A percentile compares a stretch with the other conserved stretches of the same genome.
phyloP scores from a whole-genome alignment of 1,139 yeast species.

The Meyerozyma guilliermondii region DNA sequence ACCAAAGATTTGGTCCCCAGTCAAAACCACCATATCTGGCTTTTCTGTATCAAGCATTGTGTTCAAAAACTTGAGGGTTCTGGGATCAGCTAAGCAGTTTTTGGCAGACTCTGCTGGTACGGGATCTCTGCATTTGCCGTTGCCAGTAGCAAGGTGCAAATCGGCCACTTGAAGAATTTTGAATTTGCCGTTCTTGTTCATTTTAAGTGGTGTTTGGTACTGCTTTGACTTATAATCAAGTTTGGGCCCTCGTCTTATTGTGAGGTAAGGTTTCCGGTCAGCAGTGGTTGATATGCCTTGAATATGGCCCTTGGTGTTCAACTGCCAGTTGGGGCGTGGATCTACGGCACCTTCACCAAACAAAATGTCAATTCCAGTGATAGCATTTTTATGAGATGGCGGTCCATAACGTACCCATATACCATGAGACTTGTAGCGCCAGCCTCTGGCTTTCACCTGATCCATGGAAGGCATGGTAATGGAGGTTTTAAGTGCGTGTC shows the following conservation, averaged over 20 bases:
- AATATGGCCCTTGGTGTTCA: constrained; percentile 26
- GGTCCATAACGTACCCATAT: constrained; percentile 49
- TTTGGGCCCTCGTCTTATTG: constrained; percentile 25
- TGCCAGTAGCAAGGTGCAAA: constrained; percentile 74
- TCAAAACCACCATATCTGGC: constrained; percentile 76
- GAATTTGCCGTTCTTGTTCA: constrained; percentile 43
- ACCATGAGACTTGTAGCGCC: constrained; percentile 34
- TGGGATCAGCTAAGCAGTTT: constrained; percentile 68
- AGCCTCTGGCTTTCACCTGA: constrained; percentile 27
- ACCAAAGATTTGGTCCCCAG: constrained; percentile 86
- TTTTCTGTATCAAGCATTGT: constrained; percentile 61
- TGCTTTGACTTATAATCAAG: constrained; percentile 18
- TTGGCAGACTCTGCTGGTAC: constrained; percentile 40
- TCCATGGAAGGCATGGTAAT: constrained; percentile 27
- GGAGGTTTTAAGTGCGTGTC: constrained; percentile 20
- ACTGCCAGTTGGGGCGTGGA: constrained; percentile 70
- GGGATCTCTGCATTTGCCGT: constrained; percentile 71
- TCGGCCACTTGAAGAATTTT: constrained; percentile 85
- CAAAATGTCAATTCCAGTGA: constrained; percentile 52
- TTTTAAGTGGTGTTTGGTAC: constrained; percentile 21
- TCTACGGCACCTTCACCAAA: constrained; percentile 73
- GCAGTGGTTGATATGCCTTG: constrained; percentile 15
- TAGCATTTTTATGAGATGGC: constrained; percentile 17
- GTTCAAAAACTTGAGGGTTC: constrained; percentile 59
- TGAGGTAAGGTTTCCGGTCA: constrained; percentile 19